Base-by-base conservation (phyloP, 2,329 filamentous ascomycete genomes). In the Zasmidium angulare region DNA sequence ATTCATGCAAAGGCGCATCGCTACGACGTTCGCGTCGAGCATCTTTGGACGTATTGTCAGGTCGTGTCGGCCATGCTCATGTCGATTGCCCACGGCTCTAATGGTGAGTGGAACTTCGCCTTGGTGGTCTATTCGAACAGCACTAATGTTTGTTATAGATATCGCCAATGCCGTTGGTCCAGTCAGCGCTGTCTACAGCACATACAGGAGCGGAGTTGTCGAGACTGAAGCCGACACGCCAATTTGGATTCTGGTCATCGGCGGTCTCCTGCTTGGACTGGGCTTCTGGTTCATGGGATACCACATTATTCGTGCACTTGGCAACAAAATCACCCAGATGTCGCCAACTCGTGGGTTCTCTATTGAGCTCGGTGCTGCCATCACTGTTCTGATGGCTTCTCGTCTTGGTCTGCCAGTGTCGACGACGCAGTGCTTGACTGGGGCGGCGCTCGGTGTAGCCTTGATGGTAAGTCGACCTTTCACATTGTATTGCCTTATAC, bases 41-140 rank as follows among this genome's bases (percentile, higher is more conserved):
- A 83, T 74, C 79, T 82, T 12, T 89, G 87, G 76, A 86, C 84
- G 4, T 89, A 86, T 68, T 79, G 87, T 66, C 86, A 88, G 72
- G 71, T 89, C 60, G 31, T 43, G 26, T 11, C 29, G 11, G 29
- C 50, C 1, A 53, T 53, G 26, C 29, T 43, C n/a, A 53, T 43
- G 50, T 53, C 50, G 26, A 53, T 43, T 24, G 50, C 73, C 87
- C 59, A 87, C 86, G n/a, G 87, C 87, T 58, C 87, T 85, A 75
- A 89, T 86, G 59, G 86, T 49, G 19, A 22, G 46, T 14, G 20
- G 3, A 4, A 11, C 11, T 49, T 12, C 9, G 20, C 19, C 10
- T 22, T 49, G 11, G 12, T 20, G 11, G 11, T 10, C 20, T 21
- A 22, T 22, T 6, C 4, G n/a, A 6, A 7, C 4, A 12, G 10